Conservation (phyloP, 1,284 basidiomycete species). For the Volvariella surrecta region DNA sequence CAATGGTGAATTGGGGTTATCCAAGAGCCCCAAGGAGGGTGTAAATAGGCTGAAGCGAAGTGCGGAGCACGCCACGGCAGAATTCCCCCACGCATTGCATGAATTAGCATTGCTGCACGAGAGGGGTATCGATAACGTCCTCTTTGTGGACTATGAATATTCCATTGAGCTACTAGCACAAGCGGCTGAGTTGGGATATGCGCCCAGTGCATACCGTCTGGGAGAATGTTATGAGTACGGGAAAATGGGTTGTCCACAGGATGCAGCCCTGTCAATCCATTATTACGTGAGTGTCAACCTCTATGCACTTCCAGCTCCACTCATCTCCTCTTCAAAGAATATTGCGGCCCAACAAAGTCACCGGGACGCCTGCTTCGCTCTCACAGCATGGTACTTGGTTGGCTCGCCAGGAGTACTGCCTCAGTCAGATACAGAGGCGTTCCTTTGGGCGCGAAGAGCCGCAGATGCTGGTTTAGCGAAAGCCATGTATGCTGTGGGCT, state of each 20-base stretch:
- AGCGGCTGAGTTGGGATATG: constrained; percentile 93
- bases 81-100: constrained; percentile 95
- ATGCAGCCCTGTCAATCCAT: constrained; percentile 94
- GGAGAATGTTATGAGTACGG: constrained; percentile 99
- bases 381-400: constrained; percentile 98
- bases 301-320: constrained; percentile 8
- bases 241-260: constrained; percentile 97
- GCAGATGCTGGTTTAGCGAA: constrained; percentile 86
- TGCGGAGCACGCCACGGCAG: constrained; percentile 89
- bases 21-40: constrained; percentile 88
- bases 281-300: constrained; percentile 72
- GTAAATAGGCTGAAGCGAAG: constrained; percentile 98
- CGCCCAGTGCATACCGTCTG: constrained; percentile 90
- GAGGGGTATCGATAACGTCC: constrained; percentile 90
- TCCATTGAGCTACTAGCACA: constrained; percentile 91
- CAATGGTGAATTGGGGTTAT: constrained; percentile 88
- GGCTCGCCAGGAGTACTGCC: constrained; percentile 96
- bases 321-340: constrained; percentile 47
- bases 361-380: constrained; percentile 94
- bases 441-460: constrained; percentile 88
- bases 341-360: constrained; percentile 97
- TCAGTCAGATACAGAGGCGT: constrained; percentile 97
- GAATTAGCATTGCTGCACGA: constrained; percentile 94
- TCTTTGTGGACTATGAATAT: constrained; percentile 96
- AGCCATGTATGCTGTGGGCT: constrained; percentile 95